Conservation (phyloP, 495 filamentous ascomycete genomes). For the Aspergillus heteromorphus region DNA sequence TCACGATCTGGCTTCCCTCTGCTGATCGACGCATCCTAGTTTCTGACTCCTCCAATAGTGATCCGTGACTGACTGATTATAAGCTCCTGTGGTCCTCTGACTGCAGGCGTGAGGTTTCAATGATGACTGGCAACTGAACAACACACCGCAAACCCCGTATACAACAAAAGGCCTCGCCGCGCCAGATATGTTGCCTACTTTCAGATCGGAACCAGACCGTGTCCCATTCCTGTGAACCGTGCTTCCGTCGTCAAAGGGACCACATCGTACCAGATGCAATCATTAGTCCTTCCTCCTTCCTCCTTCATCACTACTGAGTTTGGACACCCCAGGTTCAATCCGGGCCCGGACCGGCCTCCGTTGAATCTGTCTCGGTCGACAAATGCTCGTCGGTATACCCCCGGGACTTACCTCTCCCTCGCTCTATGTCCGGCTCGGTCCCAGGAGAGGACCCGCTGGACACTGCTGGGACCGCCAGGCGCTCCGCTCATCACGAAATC, state of each 20-base stretch:
- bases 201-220: slow-evolving; percentile 14
- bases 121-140: slow-evolving; percentile 27
- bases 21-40: slow-evolving; percentile 40
- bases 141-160: slow-evolving; percentile 10
- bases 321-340: slow-evolving; percentile 36
- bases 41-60: slow-evolving; percentile 45
- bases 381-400: slow-evolving; percentile 63
- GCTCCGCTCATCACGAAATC: slow-evolving; percentile 42
- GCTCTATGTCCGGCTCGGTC: slow-evolving; percentile 82
- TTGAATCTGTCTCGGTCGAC: slow-evolving; percentile 64
- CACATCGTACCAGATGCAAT: slow-evolving; percentile 40
- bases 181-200: slow-evolving; percentile 33
- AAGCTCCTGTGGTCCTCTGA: slow-evolving; percentile 31
- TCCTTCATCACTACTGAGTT: slow-evolving; percentile 39
- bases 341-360: slow-evolving; percentile 60
- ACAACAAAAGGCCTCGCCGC: slow-evolving; percentile 7
- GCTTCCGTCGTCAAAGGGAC: slow-evolving; percentile 11
- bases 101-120: slow-evolving; percentile 20
- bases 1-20: slow-evolving; percentile 39
- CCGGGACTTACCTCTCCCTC: slow-evolving; percentile 63
- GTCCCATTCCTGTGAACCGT: slow-evolving; percentile 25
- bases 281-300: slow-evolving; percentile 43
- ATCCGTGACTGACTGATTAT: slow-evolving; percentile 32
- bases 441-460: slow-evolving; percentile 57
- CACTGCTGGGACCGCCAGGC: slow-evolving; percentile 50